phyloP scores from a whole-genome alignment of 345 rosid genomes.

The Eucalyptus cloeziana region DNA sequence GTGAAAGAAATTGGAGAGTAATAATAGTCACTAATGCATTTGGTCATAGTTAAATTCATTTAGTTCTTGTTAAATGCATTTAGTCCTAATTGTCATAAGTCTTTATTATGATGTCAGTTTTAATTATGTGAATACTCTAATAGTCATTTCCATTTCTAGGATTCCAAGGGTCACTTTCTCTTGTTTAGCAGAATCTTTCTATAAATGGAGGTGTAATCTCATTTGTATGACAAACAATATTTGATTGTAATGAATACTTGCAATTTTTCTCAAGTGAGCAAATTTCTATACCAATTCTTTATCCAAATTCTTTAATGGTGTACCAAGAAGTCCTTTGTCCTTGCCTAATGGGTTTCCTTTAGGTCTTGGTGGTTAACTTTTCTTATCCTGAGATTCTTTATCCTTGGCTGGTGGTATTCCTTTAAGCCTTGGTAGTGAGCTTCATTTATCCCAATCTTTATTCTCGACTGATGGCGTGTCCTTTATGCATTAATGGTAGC shows the following conservation, averaged over 20 bases:
- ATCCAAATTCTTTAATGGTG: not conserved
- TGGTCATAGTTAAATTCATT: not conserved
- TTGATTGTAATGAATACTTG: not conserved
- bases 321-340: not conserved
- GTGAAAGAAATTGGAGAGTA: not conserved
- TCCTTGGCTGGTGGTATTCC: not conserved
- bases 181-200: not conserved
- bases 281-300: not conserved
- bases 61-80: not conserved
- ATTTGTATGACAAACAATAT: not conserved
- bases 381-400: not conserved
- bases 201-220: not conserved
- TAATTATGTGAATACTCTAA: not conserved
- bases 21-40: not conserved
- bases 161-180: accelerated
- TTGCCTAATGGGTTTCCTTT: not conserved
- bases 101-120: not conserved
- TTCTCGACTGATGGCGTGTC: accelerated
- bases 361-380: not conserved
- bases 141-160: not conserved
- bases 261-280: not conserved
- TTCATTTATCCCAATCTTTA: accelerated
- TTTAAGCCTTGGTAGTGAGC: not conserved
- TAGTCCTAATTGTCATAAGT: accelerated
- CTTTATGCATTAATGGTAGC: not conserved